Evolutionary conservation across 306 rosid species (phyloP), one percentile per base, ranked within the genome.

Genomic region (Amphicarpaea edgeworthii): DNA sequence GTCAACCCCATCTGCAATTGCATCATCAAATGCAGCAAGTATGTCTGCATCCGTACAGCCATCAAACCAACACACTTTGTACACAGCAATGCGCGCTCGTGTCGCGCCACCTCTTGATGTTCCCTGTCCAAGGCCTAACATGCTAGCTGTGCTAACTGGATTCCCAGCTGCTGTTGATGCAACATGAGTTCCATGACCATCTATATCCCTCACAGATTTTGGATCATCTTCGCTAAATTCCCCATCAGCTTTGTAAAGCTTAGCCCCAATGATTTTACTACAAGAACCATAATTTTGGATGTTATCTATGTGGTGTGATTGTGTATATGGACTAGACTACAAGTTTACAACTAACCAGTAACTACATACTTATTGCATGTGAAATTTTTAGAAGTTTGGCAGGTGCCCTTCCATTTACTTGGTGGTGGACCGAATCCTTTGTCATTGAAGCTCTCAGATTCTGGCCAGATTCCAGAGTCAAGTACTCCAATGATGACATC

Each of bases 1-100:
- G 61, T 88, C 87, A 10, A 88, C 90, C 2, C 93, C 90, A 47
- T 88, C 93, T 0, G 85, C 83, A 26, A 88, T 88, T 12, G 88
- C 93, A 50, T 86, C 81, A 40, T 88, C 90, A 43, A 86, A 88
- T 16, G 90, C 92, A 7, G 86, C 85, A 2, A 88, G 88, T 34
- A 84, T 70, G 60, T 84, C 90, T 4, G 87, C 84, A 16, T 26
- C 81, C 7, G 1, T 2, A 21, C 92, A 86, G 0, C 81, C 84
- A 7, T 72, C 69, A 2, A 1, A 0, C 93, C 87, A 88, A 51
- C 88, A 88, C 9, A 88, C 83, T 81, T 86, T 88, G 69, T 86
- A 88, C 46, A 73, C 70, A 7, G 90, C 93, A 17, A 88, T 59
- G 15, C 90, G 88, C 3, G 93, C 93, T 0, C 83, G 51, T 38